These are phyloP conservation scores for Xylaria sp. DNA, from an alignment of 2,329 filamentous ascomycete species.

Conservation along the genomic window DNA sequence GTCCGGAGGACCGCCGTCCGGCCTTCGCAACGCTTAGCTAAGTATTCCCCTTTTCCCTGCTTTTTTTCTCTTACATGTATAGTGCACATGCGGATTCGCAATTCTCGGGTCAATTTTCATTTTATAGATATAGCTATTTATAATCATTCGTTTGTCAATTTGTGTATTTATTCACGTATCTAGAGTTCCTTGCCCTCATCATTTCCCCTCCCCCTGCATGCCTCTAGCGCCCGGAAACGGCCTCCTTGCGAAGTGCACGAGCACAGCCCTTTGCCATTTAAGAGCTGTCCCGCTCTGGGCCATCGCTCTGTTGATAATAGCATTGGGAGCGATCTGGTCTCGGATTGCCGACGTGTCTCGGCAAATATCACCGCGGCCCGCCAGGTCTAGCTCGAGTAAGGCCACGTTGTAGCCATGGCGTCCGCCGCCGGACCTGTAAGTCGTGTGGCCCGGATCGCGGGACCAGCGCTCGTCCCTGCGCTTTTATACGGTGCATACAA, in stretches of 20 bases:
- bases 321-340: slow-evolving; percentile 50
- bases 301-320: slow-evolving; percentile 52
- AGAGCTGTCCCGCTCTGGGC: slow-evolving; percentile 56
- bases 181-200: background rate
- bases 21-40: background rate
- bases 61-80: background rate
- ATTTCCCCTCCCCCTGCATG: slow-evolving; percentile 40
- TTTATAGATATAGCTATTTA: background rate
- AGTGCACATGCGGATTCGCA: background rate
- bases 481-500: slow-evolving; percentile 60
- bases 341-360: slow-evolving; percentile 38
- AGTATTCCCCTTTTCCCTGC: background rate
- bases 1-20: background rate
- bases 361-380: slow-evolving; percentile 21
- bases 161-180: background rate
- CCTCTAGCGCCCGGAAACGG: slow-evolving; percentile 40
- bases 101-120: background rate
- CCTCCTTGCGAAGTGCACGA: slow-evolving; percentile 56
- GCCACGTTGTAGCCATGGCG: slow-evolving; percentile 40
- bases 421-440: slow-evolving; percentile 42
- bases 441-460: slow-evolving; percentile 39
- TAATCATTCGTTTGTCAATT: background rate
- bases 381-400: slow-evolving; percentile 17
- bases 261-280: slow-evolving; percentile 54
- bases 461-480: slow-evolving; percentile 56